A percentile compares a stretch with the other conserved stretches of the same genome.
Evolutionary conservation across 2,329 filamentous ascomycete genomes (phyloP).

Genomic region (Sclerotinia nivalis): DNA sequence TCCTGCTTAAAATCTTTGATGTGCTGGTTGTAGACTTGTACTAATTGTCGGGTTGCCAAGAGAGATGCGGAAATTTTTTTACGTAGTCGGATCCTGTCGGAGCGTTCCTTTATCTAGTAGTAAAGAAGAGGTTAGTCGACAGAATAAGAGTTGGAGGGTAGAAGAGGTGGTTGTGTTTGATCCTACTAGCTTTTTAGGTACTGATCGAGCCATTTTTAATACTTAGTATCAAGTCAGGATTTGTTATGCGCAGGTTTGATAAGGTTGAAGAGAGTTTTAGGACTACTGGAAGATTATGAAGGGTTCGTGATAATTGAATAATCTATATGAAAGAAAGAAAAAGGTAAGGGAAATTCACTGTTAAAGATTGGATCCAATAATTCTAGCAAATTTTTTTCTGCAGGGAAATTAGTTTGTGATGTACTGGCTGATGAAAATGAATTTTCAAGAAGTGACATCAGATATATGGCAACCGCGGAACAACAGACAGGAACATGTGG

Average conservation of each 20-base stretch:
- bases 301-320: background rate
- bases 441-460: too few relatives aligned
- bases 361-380: background rate
- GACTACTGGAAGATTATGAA: background rate
- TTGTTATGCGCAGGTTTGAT: background rate
- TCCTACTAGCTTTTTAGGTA: background rate
- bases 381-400: background rate
- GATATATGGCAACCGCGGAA: too few relatives aligned
- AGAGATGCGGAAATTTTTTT: background rate
- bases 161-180: too few relatives aligned
- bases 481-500: background rate
- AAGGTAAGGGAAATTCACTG: background rate
- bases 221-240: background rate
- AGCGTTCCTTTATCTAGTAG: background rate
- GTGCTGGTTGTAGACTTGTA: background rate
- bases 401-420: background rate
- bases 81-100: rapidly evolving
- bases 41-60: background rate
- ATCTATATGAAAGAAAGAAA: background rate
- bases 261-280: background rate
- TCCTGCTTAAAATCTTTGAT: background rate
- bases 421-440: rapidly evolving
- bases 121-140: too few relatives aligned
- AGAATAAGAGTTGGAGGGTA: too few relatives aligned
- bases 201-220: background rate